Evolutionary conservation across 352 stramenopile genomes (phyloP).

Genomic region (Globisporangium nodosum): DNA sequence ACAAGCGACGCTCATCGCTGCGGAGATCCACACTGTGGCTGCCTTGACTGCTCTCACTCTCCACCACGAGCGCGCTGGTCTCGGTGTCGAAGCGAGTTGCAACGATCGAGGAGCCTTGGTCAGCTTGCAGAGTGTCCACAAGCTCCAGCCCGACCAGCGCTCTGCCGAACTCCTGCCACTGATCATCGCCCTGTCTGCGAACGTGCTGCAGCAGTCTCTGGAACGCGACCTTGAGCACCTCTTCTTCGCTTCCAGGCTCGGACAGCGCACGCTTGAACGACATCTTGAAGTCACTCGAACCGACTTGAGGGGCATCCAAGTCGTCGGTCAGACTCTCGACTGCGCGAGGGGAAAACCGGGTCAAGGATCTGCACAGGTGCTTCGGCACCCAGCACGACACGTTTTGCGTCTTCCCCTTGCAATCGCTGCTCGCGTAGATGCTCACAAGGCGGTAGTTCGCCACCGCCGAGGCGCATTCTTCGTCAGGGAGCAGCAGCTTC

Average conservation of each 20-base stretch:
- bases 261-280: constrained; percentile 20
- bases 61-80: constrained; percentile 2
- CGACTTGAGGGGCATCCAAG: background rate
- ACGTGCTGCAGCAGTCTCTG: constrained; percentile 26
- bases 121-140: background rate
- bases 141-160: constrained; percentile 12
- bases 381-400: constrained; percentile 74
- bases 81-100: constrained; percentile 4
- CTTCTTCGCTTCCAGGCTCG: constrained; percentile 22
- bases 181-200: constrained; percentile 2
- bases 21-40: background rate
- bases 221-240: constrained; percentile 24
- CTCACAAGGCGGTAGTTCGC: constrained; percentile 52
- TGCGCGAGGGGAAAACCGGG: constrained; percentile 2
- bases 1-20: constrained; percentile 4
- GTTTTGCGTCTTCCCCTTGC: constrained; percentile 30
- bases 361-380: constrained; percentile 63
- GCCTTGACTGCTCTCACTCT: background rate
- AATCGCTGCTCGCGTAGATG: constrained; percentile 34
- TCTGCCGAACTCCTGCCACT: constrained; percentile 3
- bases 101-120: background rate
- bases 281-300: constrained; percentile 10
- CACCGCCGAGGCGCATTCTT: constrained; percentile 30
- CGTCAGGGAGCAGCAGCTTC: constrained; percentile 28
- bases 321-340: background rate